phyloP scores from a whole-genome alignment of 1,284 basidiomycete species.

The Pyrrhoderma noxium region DNA sequence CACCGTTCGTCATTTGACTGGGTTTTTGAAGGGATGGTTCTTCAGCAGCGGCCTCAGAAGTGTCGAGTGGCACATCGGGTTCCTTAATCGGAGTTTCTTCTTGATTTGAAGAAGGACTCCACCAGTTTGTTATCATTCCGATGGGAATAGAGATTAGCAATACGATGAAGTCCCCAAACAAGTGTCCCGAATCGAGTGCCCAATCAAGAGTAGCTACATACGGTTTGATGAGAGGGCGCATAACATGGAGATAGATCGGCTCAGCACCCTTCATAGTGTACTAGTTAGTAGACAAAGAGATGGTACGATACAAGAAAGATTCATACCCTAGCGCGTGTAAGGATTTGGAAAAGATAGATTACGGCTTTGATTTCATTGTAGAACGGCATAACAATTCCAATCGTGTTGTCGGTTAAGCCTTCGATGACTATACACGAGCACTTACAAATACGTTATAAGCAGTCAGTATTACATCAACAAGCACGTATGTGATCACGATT shows the following conservation, averaged over 20 bases:
- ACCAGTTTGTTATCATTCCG: constrained; percentile 38
- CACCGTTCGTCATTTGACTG: constrained; percentile 6
- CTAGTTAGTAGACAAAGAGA: constrained; percentile 8
- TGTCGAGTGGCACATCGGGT: neutral
- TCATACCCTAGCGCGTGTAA: constrained; percentile 67
- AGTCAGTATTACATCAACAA: neutral
- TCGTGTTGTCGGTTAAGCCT: constrained; percentile 49
- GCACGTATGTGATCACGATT: constrained; percentile 25
- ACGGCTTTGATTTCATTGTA: constrained; percentile 72
- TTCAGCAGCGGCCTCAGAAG: neutral
- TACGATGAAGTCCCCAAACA: constrained; percentile 59
- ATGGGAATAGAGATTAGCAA: constrained; percentile 48
- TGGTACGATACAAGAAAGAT: neutral
- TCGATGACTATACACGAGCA: constrained; percentile 60
- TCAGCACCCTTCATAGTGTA: constrained; percentile 55
- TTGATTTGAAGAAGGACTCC: constrained; percentile 25
- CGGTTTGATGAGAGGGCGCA: constrained; percentile 65
- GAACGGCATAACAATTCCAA: constrained; percentile 68
- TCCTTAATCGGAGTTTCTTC: neutral
- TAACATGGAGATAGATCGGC: constrained; percentile 65
- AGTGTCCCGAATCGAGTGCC: constrained; percentile 46
- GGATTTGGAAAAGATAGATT: constrained; percentile 58
- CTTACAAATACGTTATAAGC: constrained; percentile 29
- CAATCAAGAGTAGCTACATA: constrained; percentile 56
- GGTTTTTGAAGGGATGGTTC: neutral